Evolutionary conservation across 1,284 basidiomycete genomes (phyloP).

Genomic region (Sanghuangporus baumii): DNA sequence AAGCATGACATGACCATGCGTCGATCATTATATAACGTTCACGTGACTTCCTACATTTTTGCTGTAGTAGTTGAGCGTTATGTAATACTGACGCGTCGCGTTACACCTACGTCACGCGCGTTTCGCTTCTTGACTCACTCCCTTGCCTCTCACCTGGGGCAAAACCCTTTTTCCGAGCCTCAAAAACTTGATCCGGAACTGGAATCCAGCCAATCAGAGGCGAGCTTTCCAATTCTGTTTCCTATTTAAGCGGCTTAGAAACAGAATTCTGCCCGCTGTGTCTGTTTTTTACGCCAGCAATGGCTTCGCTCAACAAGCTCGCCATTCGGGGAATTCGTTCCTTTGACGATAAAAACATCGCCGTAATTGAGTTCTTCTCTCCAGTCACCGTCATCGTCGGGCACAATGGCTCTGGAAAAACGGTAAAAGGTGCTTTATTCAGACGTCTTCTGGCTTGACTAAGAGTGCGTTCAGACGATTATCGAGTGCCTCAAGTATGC

Average conservation of each 20-base stretch:
- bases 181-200: too few relatives aligned
- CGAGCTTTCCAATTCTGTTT: too few relatives aligned
- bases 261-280: too few relatives aligned
- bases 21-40: too few relatives aligned
- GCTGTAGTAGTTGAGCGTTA: not conserved
- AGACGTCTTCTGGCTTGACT: not conserved
- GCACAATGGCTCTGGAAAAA: slow-evolving; percentile 98
- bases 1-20: too few relatives aligned
- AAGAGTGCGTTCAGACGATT: slow-evolving; percentile 54
- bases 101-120: slow-evolving; percentile 8
- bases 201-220: too few relatives aligned
- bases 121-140: not conserved
- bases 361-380: slow-evolving; percentile 95
- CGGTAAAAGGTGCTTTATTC: slow-evolving; percentile 36
- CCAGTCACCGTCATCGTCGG: slow-evolving; percentile 99
- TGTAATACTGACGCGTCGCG: not conserved
- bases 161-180: too few relatives aligned
- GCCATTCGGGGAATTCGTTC: slow-evolving; percentile 85
- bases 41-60: too few relatives aligned
- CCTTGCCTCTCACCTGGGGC: too few relatives aligned
- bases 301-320: slow-evolving; percentile 86
- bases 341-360: slow-evolving; percentile 91
- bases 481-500: slow-evolving; percentile 99
- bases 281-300: slow-evolving; percentile 27
- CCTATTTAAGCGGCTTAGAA: too few relatives aligned